phyloP scores from a whole-genome alignment of 768 basidiomycete genomes.

The Russula dissimulans region DNA sequence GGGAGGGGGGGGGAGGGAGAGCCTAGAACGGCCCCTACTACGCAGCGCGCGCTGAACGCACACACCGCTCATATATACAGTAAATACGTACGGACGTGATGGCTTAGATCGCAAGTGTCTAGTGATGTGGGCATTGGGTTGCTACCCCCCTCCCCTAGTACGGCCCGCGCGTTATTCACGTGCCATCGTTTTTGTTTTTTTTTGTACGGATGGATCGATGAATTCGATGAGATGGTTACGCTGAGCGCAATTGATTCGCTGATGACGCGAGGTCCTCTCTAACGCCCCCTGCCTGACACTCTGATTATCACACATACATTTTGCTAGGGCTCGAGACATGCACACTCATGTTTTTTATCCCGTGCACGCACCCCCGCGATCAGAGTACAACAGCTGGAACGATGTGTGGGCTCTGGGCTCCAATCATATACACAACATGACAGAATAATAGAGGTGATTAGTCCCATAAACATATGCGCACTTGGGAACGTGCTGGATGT shows the following conservation, averaged over 20 bases:
- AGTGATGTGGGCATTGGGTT: neutral
- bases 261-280: neutral
- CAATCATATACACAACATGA: no score
- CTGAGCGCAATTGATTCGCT: neutral
- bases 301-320: neutral
- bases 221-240: neutral
- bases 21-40: neutral
- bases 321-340: neutral
- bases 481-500: no score
- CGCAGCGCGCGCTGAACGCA: neutral
- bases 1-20: neutral
- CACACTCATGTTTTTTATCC: neutral
- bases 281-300: neutral
- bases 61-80: neutral
- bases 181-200: neutral
- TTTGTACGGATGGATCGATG: neutral
- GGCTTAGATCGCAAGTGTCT: neutral
- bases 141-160: neutral
- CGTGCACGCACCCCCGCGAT: neutral
- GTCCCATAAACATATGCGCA: no score
- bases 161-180: neutral
- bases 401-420: no score
- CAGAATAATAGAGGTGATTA: no score
- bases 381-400: neutral
- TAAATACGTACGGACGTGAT: neutral